Conservation (phyloP, 495 filamentous ascomycete species). For the Lindgomyces ingoldianus region DNA sequence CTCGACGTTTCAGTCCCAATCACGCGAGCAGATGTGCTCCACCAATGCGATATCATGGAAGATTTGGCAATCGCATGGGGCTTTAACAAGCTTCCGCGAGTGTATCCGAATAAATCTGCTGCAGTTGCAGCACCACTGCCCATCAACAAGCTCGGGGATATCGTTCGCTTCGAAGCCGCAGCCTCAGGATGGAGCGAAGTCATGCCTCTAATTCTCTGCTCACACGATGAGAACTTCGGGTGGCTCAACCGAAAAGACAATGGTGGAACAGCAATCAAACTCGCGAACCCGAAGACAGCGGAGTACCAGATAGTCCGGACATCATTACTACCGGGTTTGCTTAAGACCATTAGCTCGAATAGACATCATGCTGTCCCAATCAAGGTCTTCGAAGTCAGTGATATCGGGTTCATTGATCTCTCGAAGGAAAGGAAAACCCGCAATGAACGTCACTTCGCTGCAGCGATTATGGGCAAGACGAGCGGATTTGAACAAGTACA, state of each 20-base stretch:
- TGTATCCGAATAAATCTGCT: slow-evolving; percentile 76
- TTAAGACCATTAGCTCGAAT: slow-evolving; percentile 97
- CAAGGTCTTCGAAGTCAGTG: slow-evolving; percentile 88
- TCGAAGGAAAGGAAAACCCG: slow-evolving; percentile 75
- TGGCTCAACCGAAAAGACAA: slow-evolving; percentile 94
- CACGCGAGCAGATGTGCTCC: slow-evolving; percentile 90
- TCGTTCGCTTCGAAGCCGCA: slow-evolving; percentile 84
- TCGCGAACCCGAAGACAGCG: slow-evolving; percentile 92
- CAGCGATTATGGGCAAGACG: slow-evolving; percentile 93
- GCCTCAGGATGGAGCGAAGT: slow-evolving; percentile 97
- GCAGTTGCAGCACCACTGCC: slow-evolving; percentile 84
- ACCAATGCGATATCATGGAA: slow-evolving; percentile 98
- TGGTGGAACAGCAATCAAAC: slow-evolving; percentile 77
- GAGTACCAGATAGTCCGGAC: slow-evolving; percentile 98
- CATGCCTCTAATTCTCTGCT: slow-evolving; percentile 94
- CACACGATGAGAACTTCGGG: slow-evolving; percentile 96
- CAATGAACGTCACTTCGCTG: slow-evolving; percentile 93
- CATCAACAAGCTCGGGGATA: slow-evolving; percentile 93
- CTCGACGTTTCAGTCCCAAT: slow-evolving; percentile 82
- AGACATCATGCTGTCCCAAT: slow-evolving; percentile 86
- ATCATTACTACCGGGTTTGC: slow-evolving; percentile 78
- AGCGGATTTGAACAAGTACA: slow-evolving; percentile 96
- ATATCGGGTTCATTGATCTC: slow-evolving; percentile 86
- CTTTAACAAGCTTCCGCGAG: slow-evolving; percentile 88
- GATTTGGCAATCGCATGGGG: slow-evolving; percentile 87